A percentile compares a stretch with the other conserved stretches of the same genome.
Conservation (phyloP, 495 filamentous ascomycete genomes). For the Friedmanniomyces simplex region DNA sequence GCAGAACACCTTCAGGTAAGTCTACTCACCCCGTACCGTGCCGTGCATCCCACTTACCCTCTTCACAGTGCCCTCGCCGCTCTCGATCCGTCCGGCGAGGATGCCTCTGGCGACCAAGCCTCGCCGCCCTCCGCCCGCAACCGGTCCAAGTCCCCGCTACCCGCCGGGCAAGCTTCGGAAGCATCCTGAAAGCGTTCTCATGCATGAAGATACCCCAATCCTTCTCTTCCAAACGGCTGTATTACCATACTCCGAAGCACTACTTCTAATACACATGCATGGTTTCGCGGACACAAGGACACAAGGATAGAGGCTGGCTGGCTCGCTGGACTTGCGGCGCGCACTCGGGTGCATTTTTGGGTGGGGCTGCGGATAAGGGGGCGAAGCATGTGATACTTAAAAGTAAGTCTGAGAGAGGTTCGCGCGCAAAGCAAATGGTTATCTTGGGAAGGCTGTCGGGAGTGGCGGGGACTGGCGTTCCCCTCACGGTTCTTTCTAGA, state of each 20-base stretch:
- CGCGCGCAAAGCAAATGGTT: neutral
- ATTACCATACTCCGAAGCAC: constrained; percentile 1
- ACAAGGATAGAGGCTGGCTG: neutral
- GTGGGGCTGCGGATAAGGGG: neutral
- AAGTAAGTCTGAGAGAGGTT: neutral
- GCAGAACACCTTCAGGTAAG: constrained; percentile 83
- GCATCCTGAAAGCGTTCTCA: neutral
- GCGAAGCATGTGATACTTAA: too few species aligned
- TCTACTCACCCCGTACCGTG: neutral
- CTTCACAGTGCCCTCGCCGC: constrained; percentile 16
- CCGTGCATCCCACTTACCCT: constrained; percentile 1
- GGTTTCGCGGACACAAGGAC: neutral
- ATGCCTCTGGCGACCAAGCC: constrained; percentile 7
- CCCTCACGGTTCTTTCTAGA: neutral
- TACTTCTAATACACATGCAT: constrained; percentile 12
- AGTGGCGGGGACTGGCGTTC: neutral
- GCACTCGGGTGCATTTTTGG: neutral
- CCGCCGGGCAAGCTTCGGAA: constrained; percentile 4
- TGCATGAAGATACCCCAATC: constrained; percentile 3
- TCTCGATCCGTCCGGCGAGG: constrained; percentile 18
- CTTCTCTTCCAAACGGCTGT: constrained; percentile 8
- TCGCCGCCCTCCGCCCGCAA: constrained; percentile 16
- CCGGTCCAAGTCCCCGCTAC: constrained; percentile 15
- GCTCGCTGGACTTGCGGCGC: neutral
- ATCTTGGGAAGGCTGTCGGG: neutral